Evolutionary conservation across 1,139 yeast species (phyloP).

Genomic region (Pichia sp.): DNA sequence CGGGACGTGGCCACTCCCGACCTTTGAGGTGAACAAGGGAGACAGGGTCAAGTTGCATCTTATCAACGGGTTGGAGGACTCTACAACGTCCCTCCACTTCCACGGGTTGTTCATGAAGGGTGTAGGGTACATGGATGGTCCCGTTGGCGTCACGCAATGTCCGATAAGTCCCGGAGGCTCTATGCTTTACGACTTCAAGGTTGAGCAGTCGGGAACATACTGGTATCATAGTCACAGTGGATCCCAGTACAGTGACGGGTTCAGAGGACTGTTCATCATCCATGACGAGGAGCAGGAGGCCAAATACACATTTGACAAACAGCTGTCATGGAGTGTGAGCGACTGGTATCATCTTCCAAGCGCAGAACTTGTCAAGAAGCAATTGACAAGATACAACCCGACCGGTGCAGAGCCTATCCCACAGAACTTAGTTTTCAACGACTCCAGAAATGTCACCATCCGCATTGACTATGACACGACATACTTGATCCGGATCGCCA

Average conservation of each 20-base stretch:
- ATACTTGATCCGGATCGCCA: conserved; percentile 57
- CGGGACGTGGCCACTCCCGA: conserved; percentile 71
- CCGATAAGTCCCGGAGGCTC: conserved; percentile 68
- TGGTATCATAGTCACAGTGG: conserved; percentile 86
- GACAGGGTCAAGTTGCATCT: conserved; percentile 58
- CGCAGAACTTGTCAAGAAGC: conserved; percentile 41
- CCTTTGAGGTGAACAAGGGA: conserved; percentile 56
- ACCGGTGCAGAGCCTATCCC: conserved; percentile 85
- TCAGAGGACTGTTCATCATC: conserved; percentile 66
- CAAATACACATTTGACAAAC: conserved; percentile 60
- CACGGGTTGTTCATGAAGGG: conserved; percentile 70
- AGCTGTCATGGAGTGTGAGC: conserved; percentile 48
- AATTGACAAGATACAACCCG: conserved; percentile 63
- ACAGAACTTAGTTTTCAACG: conserved; percentile 59
- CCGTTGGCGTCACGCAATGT: conserved; percentile 72
- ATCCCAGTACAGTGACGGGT: conserved; percentile 73
- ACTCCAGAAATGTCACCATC: conserved; percentile 55
- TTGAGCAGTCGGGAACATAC: conserved; percentile 66
- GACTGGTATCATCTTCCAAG: conserved; percentile 62
- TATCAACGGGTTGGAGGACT: conserved; percentile 50
- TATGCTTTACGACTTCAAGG: conserved; percentile 60
- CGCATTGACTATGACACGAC: conserved; percentile 57
- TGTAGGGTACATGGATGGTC: conserved; percentile 68
- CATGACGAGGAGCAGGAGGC: conserved; percentile 47
- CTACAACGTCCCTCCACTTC: conserved; percentile 65